Evolutionary conservation across 2,329 filamentous ascomycete species (phyloP), one percentile per base, ranked within the genome.

Genomic region (Hawksworthiomyces lignivorus): DNA sequence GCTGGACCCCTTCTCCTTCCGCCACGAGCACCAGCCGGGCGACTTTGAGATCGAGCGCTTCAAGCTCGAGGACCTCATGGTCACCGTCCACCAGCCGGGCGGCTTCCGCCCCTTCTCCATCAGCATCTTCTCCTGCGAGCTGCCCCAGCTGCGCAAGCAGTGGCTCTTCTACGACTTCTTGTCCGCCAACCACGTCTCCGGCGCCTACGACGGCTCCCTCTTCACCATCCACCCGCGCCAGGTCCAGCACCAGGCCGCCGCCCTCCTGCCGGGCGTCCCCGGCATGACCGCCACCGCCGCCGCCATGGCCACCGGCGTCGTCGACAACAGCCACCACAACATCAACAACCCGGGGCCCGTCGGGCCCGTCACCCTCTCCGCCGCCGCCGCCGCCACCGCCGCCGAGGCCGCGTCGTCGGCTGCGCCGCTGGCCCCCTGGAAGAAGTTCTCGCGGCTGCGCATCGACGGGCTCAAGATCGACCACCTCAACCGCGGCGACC

Each of bases 101-200:
- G 81, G 80, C 37, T 97, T 98, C 68, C 78, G 92, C n/a, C 92
- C 92, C 0, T 98, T 94, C 60, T 83, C 88, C 1, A 81, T 95
- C 51, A 96, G 89, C 67, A 94, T 98, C 48, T 98, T 87, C 66
- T 92, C 87, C 7, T 96, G 90, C 61, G 90, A 97, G 56, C 74
- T 98, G 29, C 90, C 92, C 2, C 84, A 92, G 54, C 68, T 98
- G 35, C 79, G 92, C 39, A 97, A 96, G 57, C 90, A 94, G 56
- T 98, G 88, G 85, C 72, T 98, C 0, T 96, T 97, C 61, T 98
- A 98, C 67, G 92, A 98, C 61, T 94, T 98, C 52, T 66, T 98
- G 21, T 92, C 86, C 1, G 92, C 92, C 15, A 96, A 87, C 56
- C 90, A 92, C 61, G 94, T 97, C 78, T 95, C 87, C 11, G 92